Base-by-base conservation (phyloP, 1,284 basidiomycete genomes). In the Chalciporus sp. region DNA sequence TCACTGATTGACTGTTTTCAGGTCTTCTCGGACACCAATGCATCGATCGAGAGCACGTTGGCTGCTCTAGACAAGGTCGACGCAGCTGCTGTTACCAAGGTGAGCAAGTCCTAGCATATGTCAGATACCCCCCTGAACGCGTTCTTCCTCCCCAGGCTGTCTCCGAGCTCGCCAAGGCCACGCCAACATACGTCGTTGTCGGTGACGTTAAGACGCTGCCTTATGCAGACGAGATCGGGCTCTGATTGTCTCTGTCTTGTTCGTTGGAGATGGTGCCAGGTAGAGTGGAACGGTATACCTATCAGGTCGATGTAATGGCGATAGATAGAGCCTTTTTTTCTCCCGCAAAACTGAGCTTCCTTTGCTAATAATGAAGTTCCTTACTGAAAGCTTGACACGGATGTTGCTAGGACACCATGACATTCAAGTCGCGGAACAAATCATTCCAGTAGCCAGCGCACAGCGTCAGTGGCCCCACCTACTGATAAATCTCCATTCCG, bases 101-200 rank as follows among this genome's bases (percentile, higher is more conserved):
- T 87, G 61, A 49, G 78, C 66, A 3, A 28, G 35, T 51, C 9
- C 12, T 14, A 1, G 12, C 20, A 11, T 27, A 12, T 33, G 42
- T 6, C n/a, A n/a, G n/a, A n/a, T 56, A 52, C 6, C 33, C n/a
- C 20, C 19, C 39, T 57, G 4, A 56, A 7, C 16, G 11, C 27
- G 19, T 28, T 23, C 8, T 35, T 56, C 46, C 6, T n/a, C 28
- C 2, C 14, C 23, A 88, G 85, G 73, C 78, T 51, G 74, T 78
- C 50, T 76, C 80, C 11, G 68, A 76, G 33, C 78, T 92, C 43
- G 67, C 88, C 62, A 81, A 82, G 70, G 74, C 77, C 62, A 91
- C 93, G 76, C 92, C 94, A 27, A 94, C 93, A 33, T 92, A 82
- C 60, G 92, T 97, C 45, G 88, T 86, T 27, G 79, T 96, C 51